Evolutionary conservation across 2,329 filamentous ascomycete species (phyloP).

Genomic region (Verticillium longisporum): DNA sequence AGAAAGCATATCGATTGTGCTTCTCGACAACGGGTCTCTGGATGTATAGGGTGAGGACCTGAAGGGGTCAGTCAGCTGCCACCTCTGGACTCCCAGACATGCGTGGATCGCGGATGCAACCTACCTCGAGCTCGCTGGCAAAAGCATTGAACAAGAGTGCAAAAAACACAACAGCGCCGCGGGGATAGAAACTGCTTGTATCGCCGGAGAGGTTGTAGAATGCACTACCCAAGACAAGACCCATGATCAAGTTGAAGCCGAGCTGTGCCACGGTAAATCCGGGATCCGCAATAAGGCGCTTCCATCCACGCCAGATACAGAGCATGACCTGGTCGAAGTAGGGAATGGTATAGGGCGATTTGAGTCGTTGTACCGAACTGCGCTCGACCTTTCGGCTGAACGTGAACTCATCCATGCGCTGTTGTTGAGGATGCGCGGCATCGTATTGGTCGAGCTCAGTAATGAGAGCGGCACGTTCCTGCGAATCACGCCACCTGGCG

Average conservation of each 20-base stretch:
- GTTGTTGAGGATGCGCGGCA: background rate
- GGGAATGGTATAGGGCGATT: constrained; percentile 58
- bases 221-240: constrained; percentile 56
- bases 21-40: constrained; percentile 19
- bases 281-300: constrained; percentile 58
- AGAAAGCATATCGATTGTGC: constrained; percentile 20
- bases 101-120: background rate
- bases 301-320: constrained; percentile 56
- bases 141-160: constrained; percentile 24
- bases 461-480: background rate
- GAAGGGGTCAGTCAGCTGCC: too few relatives aligned
- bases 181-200: constrained; percentile 49
- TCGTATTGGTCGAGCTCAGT: constrained; percentile 4
- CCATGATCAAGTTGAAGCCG: constrained; percentile 25
- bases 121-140: constrained; percentile 17
- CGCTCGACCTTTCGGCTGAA: constrained; percentile 7
- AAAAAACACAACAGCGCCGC: constrained; percentile 19
- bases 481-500: constrained; percentile 7
- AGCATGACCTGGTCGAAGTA: constrained; percentile 54
- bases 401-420: constrained; percentile 9
- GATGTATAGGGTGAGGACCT: constrained; percentile 14
- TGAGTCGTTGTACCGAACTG: constrained; percentile 51
- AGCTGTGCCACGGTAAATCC: constrained; percentile 59
- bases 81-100: too few relatives aligned
- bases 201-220: constrained; percentile 53